Conservation (phyloP, 164 flowering plant species). For the Nelumbo lutea region DNA sequence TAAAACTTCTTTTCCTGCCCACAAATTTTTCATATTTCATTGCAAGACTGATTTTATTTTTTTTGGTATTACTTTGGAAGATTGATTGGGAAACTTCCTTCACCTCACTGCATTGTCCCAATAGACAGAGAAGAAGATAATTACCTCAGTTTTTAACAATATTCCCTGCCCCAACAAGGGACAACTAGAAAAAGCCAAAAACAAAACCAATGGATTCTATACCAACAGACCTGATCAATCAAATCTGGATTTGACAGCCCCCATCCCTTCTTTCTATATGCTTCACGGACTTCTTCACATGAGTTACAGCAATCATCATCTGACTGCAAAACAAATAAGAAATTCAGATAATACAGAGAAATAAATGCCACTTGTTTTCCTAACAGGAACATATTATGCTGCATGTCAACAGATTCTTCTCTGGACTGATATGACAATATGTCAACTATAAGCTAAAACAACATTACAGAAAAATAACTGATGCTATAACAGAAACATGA, state of each 20-base stretch:
- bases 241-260: slow-evolving; percentile 58
- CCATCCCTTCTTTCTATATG: slow-evolving; percentile 74
- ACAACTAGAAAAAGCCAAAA: background rate
- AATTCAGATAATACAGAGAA: background rate
- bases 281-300: slow-evolving; percentile 81
- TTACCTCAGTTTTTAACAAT: background rate
- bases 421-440: background rate
- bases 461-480: no score
- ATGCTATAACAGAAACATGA: background rate
- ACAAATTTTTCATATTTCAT: no score
- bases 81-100: background rate
- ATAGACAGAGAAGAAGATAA: background rate
- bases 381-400: no score
- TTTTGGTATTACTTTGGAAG: no score
- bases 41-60: no score
- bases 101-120: no score
- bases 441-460: background rate
- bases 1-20: no score
- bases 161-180: background rate
- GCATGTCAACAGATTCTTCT: no score
- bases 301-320: slow-evolving; percentile 77
- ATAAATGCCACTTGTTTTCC: background rate
- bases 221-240: slow-evolving; percentile 62
- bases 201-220: background rate
- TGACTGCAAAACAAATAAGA: slow-evolving; percentile 30